phyloP scores from a whole-genome alignment of 2,329 filamentous ascomycete species.

The Penicillium aurantiogriseum region DNA sequence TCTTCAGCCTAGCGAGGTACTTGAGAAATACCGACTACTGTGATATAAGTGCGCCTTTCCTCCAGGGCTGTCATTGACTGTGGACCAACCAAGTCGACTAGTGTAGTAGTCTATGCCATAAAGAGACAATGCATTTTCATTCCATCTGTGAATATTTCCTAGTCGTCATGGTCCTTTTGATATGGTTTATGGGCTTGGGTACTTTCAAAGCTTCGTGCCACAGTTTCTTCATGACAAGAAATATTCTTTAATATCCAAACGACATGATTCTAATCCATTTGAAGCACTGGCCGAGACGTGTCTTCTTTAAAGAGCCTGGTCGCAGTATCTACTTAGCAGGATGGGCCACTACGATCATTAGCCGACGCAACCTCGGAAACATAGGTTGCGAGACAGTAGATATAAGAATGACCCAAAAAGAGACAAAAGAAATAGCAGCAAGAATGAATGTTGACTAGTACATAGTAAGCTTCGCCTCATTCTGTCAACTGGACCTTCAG shows the following conservation, averaged over 20 bases:
- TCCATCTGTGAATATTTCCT: not conserved
- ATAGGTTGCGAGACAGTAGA: not conserved
- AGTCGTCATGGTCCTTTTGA: not conserved
- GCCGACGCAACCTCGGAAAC: not conserved
- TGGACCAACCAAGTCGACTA: not conserved
- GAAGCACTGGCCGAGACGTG: not conserved
- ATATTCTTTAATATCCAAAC: no score
- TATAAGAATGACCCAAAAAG: not conserved
- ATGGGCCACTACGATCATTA: not conserved
- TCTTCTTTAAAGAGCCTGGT: not conserved
- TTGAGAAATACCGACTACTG: not conserved
- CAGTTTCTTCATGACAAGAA: not conserved
- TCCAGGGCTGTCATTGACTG: not conserved
- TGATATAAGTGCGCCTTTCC: not conserved
- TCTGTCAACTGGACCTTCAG: slow-evolving; percentile 20
- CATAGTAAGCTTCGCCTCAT: slow-evolving; percentile 18
- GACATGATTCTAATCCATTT: not conserved
- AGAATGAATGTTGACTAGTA: slow-evolving; percentile 14
- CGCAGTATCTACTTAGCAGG: not conserved
- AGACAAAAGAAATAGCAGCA: slow-evolving; percentile 18
- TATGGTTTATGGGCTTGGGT: not conserved
- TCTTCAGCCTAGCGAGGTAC: not conserved
- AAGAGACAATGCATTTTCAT: not conserved
- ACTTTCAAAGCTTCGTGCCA: not conserved
- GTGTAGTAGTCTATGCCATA: not conserved